Base-by-base conservation (phyloP, 129 eudicot genomes). In the Lonicera japonica region DNA sequence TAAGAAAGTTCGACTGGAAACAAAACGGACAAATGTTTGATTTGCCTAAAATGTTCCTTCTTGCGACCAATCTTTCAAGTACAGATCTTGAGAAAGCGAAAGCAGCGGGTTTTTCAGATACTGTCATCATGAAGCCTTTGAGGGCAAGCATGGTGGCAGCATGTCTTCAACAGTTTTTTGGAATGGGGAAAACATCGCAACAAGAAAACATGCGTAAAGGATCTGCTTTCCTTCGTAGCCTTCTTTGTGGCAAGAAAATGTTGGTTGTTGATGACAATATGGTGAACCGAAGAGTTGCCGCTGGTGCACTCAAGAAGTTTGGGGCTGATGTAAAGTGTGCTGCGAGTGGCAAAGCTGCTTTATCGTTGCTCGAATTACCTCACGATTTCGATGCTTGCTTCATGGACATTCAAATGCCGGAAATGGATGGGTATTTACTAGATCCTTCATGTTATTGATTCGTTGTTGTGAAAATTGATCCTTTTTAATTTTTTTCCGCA, bases 381-480 rank as follows among this genome's bases (percentile, higher is more conserved):
- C 96, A 89, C 45, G 61, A 66, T 41, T 85, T 85, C 13, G 89
- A 84, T 68, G 96, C 96, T 4, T 89, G 96, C 70, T 89, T 89
- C 61, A 89, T 89, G 96, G 96, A 89, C 63, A 89, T 89, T 68
- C 96, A 89, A 70, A 89, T 89, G 96, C 96, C 96, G 0, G 96
- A 85, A 82, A 89, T 89, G 96, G 96, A 89, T 41, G 96, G 96
- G 96, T 89, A 73, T 6, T 78, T 67, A 15, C 60, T 21, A 21
- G 45, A 6, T 40, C 21, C 4, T 16, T 43, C 11, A 24, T 53
- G 9, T 45, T 45, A 10, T 11, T 10, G 2, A 45, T 45, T 1
- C 12, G 51, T 45, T 45, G 51, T 0, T 15, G n/a, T 45, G 6
- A n/a, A n/a, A n/a, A n/a, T n/a, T n/a, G n/a, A n/a, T n/a, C n/a